Percentiles rank a stretch among this genome's conserved stretches.
phyloP scores from a whole-genome alignment of 148 eudicot species.

The Heliamphora exappendiculata region DNA sequence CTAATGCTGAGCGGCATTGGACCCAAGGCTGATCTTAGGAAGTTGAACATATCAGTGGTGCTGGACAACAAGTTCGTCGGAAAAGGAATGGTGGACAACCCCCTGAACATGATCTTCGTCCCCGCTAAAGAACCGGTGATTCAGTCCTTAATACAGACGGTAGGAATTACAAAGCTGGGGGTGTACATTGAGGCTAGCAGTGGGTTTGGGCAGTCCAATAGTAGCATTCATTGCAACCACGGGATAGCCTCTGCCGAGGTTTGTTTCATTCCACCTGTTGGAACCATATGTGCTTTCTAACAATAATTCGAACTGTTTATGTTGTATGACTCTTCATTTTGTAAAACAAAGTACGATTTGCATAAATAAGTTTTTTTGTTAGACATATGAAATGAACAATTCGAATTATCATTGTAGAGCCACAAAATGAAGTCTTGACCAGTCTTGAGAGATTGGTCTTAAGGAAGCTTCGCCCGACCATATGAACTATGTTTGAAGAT shows the following conservation, averaged over 20 bases:
- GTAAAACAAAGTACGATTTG: no score
- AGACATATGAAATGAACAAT: no score
- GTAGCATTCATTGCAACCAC: slow-evolving; percentile 65
- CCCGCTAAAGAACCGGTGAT: slow-evolving; percentile 43
- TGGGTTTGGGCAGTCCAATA: slow-evolving; percentile 68
- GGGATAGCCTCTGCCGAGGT: slow-evolving; percentile 95
- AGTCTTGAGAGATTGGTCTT: no score
- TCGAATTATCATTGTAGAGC: no score
- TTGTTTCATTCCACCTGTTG: not conserved
- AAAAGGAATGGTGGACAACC: slow-evolving; percentile 74
- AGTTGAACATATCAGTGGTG: slow-evolving; percentile 58
- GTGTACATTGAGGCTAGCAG: slow-evolving; percentile 89
- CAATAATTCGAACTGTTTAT: no score
- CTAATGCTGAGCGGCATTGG: slow-evolving; percentile 86
- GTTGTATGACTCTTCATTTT: no score
- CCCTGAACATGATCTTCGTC: slow-evolving; percentile 60
- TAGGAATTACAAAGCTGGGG: slow-evolving; percentile 79
- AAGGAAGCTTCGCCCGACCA: no score
- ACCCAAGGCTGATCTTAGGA: slow-evolving; percentile 59
- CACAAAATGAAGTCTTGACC: no score
- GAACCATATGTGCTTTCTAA: no score
- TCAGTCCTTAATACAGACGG: slow-evolving; percentile 78
- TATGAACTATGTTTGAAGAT: no score
- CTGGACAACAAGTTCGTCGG: slow-evolving; percentile 69
- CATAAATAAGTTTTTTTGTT: no score